phyloP scores from a whole-genome alignment of 2,329 filamentous ascomycete genomes.

The Xylaria sp. region DNA sequence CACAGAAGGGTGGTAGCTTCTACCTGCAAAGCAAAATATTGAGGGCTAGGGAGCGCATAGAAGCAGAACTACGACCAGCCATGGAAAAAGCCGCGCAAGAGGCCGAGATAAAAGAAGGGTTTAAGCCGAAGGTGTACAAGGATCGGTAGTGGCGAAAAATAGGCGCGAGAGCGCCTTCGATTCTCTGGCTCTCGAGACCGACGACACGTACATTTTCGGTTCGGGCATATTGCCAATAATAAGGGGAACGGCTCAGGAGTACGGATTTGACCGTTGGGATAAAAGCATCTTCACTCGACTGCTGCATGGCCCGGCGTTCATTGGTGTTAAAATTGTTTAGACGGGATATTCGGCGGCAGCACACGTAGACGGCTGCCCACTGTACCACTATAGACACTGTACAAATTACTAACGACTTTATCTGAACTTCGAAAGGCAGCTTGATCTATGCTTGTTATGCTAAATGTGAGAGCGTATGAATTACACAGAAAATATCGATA shows the following conservation, averaged over 20 bases:
- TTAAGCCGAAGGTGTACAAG: slow-evolving; percentile 96
- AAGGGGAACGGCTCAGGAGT: slow-evolving; percentile 22
- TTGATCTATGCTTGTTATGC: neutral
- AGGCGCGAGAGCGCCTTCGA: slow-evolving; percentile 7
- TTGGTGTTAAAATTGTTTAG: slow-evolving; percentile 39
- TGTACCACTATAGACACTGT: slow-evolving; percentile 46
- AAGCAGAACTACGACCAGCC: slow-evolving; percentile 81
- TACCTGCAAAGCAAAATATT: slow-evolving; percentile 98
- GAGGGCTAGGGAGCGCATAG: slow-evolving; percentile 89
- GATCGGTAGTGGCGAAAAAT: slow-evolving; percentile 65
- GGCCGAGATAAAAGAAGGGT: slow-evolving; percentile 83
- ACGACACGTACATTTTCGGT: slow-evolving; percentile 9
- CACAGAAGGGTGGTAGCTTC: slow-evolving; percentile 95
- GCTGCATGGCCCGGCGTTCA: slow-evolving; percentile 63
- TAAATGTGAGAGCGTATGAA: neutral
- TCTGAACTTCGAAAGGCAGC: neutral
- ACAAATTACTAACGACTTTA: slow-evolving; percentile 36
- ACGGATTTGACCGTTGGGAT: slow-evolving; percentile 45
- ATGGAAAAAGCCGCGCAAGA: slow-evolving; percentile 77
- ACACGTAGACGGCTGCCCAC: slow-evolving; percentile 28
- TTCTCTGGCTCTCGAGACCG: slow-evolving; percentile 10
- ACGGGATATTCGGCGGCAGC: slow-evolving; percentile 31
- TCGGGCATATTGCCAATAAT: slow-evolving; percentile 4
- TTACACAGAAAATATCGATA: too few species aligned
- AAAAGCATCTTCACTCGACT: slow-evolving; percentile 65